Conservation (phyloP, 1,284 basidiomycete species). For the Apiotrichum gamsii region DNA sequence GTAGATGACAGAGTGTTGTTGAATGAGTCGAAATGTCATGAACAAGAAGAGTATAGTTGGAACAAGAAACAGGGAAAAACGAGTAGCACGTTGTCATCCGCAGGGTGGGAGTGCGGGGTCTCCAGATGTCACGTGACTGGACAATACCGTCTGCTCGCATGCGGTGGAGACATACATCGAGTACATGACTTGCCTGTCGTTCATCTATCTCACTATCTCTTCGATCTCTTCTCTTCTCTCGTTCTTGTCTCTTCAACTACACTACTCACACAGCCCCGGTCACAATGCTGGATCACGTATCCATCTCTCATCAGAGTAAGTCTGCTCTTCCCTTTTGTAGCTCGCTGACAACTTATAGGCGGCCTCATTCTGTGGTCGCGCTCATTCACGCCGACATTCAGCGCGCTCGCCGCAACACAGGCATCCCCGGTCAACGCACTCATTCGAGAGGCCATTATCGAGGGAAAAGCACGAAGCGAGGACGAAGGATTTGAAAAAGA, state of each 20-base stretch:
- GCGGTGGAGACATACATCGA: too few species aligned
- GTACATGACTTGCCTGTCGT: too few species aligned
- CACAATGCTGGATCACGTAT: slow-evolving; percentile 77
- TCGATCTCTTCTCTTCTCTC: neutral
- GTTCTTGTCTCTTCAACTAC: neutral
- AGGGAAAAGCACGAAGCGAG: slow-evolving; percentile 51
- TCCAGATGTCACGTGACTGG: too few species aligned
- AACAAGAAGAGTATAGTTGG: too few species aligned
- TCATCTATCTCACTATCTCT: neutral
- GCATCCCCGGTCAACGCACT: slow-evolving; percentile 83
- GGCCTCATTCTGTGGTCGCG: slow-evolving; percentile 88
- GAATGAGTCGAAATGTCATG: too few species aligned
- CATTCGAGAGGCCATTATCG: slow-evolving; percentile 82
- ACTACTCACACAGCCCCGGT: neutral
- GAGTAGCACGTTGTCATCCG: too few species aligned
- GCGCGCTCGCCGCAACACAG: slow-evolving; percentile 63
- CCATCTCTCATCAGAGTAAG: slow-evolving; percentile 79
- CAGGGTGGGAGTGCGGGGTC: too few species aligned
- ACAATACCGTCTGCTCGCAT: too few species aligned
- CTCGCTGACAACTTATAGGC: slow-evolving; percentile 51
- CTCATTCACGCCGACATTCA: slow-evolving; percentile 80
- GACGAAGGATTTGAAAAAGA: slow-evolving; percentile 83
- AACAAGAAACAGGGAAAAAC: too few species aligned
- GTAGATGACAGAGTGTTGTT: too few species aligned
- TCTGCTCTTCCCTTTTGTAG: neutral